Conservation (phyloP, 371 early-diverging fungal species). For the Caulochytrium protostelioides region DNA sequence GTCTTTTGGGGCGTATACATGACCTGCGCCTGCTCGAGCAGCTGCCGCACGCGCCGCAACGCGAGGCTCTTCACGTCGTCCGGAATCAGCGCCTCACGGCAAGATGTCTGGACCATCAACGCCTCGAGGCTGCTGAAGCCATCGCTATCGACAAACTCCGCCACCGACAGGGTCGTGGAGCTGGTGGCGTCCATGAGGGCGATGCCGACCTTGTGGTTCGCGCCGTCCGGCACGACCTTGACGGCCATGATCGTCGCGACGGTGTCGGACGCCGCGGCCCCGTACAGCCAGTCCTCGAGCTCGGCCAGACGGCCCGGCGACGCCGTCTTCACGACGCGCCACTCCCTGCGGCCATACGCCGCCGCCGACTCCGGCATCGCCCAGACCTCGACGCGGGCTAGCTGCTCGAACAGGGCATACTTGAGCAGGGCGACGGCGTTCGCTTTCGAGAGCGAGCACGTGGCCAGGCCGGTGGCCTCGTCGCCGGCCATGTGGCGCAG, state of each 20-base stretch:
- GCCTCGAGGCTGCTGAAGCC: conserved; percentile 78
- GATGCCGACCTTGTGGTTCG: conserved; percentile 56
- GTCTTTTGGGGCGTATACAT: conserved; percentile 42
- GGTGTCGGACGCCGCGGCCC: too few relatives aligned
- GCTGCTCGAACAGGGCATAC: conserved; percentile 48
- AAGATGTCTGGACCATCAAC: conserved; percentile 67
- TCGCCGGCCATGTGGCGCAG: conserved; percentile 22
- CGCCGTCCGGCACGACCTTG: conserved; percentile 27
- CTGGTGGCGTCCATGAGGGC: conserved; percentile 68
- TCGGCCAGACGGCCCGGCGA: conserved; percentile 82
- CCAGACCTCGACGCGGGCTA: conserved; percentile 71
- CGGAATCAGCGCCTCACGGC: conserved; percentile 70
- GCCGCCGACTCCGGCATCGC: conserved; percentile 1
- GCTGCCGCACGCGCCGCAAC: conserved; percentile 32
- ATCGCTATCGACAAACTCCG: conserved; percentile 80
- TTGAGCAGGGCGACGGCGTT: conserved; percentile 54
- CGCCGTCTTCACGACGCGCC: conserved; percentile 20
- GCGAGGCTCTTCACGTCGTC: conserved; percentile 43
- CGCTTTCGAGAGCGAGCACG: conserved; percentile 48
- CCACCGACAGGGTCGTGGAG: conserved; percentile 42
- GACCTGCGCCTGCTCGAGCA: conserved; percentile 50
- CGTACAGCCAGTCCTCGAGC: conserved; percentile 74
- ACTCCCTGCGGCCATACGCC: neutral
- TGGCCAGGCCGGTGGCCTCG: conserved; percentile 37
- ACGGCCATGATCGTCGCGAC: conserved; percentile 54